A percentile compares a stretch with the other conserved stretches of the same genome.
Evolutionary conservation across 148 eudicot genomes (phyloP).

Genomic region (Vaccinium corymbosum): DNA sequence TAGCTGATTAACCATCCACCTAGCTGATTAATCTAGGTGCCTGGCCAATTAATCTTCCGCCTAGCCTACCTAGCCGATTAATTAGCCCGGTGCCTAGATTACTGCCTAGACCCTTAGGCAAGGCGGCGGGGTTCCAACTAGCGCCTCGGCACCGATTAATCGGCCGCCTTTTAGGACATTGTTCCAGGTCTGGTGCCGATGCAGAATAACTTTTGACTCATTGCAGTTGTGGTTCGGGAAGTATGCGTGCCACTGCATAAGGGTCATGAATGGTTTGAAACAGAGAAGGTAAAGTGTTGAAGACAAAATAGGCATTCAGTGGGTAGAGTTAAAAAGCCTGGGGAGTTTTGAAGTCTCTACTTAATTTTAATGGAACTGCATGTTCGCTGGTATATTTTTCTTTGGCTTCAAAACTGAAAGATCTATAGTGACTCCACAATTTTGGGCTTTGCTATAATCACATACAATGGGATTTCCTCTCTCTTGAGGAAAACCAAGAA

Average conservation of each 20-base stretch:
- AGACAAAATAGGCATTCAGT: neutral
- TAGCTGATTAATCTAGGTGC: too few relatives aligned
- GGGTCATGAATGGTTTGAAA: too few relatives aligned
- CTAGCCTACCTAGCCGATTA: too few relatives aligned
- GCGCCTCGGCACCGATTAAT: too few relatives aligned
- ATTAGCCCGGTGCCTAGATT: too few relatives aligned
- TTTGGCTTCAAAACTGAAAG: neutral
- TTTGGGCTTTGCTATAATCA: neutral
- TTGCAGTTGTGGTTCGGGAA: neutral
- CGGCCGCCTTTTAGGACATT: too few relatives aligned
- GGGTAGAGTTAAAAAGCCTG: neutral
- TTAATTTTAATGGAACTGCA: neutral
- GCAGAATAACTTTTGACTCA: neutral
- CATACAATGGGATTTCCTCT: neutral
- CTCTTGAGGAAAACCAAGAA: neutral
- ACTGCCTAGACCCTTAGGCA: too few relatives aligned
- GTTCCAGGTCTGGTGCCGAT: too few relatives aligned
- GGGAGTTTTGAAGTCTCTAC: neutral
- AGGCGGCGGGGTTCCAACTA: too few relatives aligned
- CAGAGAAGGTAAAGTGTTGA: neutral
- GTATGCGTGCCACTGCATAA: neutral
- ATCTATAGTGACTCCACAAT: neutral
- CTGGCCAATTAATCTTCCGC: too few relatives aligned
- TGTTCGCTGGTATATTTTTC: neutral
- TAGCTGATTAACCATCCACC: too few relatives aligned